phyloP scores from a whole-genome alignment of 2,329 filamentous ascomycete species.

The Ceratocystis lukuohia region DNA sequence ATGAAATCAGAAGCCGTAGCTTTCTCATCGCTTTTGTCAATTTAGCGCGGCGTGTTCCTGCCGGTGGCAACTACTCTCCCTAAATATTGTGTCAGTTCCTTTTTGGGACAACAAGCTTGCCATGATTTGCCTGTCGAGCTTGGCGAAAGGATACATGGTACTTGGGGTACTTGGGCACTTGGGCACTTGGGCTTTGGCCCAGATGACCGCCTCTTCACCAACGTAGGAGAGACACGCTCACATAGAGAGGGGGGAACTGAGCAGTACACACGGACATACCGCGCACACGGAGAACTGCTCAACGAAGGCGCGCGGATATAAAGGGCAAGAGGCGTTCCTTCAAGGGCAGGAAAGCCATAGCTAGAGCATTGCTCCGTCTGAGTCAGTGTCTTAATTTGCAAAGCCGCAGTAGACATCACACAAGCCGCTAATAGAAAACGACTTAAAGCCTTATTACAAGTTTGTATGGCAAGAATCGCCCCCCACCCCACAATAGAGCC shows the following conservation, averaged over 20 bases:
- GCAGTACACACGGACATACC: not conserved
- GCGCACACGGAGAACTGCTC: not conserved
- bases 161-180: not conserved
- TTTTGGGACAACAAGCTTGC: not conserved
- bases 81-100: conserved; percentile 5
- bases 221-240: not conserved
- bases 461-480: not conserved
- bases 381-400: not conserved
- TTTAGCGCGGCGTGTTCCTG: conserved; percentile 1
- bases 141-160: not conserved
- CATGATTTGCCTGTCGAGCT: not conserved
- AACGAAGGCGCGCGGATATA: not conserved
- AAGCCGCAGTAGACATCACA: not conserved
- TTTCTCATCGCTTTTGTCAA: not conserved
- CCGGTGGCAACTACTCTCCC: conserved; percentile 3
- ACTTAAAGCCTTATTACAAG: not conserved
- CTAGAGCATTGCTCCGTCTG: not conserved
- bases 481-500: too few relatives aligned
- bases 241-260: not conserved
- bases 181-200: not conserved
- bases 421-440: not conserved
- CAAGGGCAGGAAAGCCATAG: not conserved
- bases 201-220: not conserved
- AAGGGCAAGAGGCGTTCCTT: not conserved
- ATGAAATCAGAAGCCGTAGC: not conserved